Evolutionary conservation across 2,329 filamentous ascomycete genomes (phyloP).

Genomic region (Calonectria leucothoes): DNA sequence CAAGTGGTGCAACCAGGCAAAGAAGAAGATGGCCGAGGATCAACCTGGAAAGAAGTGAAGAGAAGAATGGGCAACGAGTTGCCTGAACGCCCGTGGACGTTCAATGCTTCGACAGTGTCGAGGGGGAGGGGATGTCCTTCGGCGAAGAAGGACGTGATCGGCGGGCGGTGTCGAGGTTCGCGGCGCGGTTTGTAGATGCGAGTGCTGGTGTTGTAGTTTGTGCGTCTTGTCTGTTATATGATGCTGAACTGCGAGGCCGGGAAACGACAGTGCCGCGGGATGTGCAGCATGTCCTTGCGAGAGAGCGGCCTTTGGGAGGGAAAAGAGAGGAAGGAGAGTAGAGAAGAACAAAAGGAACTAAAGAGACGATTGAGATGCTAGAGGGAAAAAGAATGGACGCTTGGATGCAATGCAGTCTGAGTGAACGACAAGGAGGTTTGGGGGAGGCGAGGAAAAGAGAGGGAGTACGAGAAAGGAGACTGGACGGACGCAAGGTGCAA

Average conservation of each 20-base stretch:
- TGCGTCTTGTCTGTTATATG: conserved; percentile 34
- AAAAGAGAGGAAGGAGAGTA: conserved; percentile 16
- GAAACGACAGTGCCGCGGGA: conserved; percentile 40
- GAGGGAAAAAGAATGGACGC: conserved; percentile 33
- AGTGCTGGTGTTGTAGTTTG: neutral
- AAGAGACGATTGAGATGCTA: conserved; percentile 21
- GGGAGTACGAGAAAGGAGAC: conserved; percentile 30
- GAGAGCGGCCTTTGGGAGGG: conserved; percentile 25
- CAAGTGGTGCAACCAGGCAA: conserved; percentile 43
- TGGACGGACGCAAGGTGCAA: conserved; percentile 29
- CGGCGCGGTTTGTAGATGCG: neutral
- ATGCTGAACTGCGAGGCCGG: conserved; percentile 39
- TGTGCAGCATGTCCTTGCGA: conserved; percentile 42
- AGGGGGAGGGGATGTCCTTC: conserved; percentile 5
- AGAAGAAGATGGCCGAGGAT: conserved; percentile 63
- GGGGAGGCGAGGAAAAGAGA: conserved; percentile 6
- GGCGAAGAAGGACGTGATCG: neutral
- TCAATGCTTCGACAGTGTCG: conserved; percentile 38
- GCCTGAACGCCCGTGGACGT: conserved; percentile 37
- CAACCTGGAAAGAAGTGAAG: conserved; percentile 60
- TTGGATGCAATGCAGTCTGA: conserved; percentile 32
- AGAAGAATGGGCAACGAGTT: conserved; percentile 36
- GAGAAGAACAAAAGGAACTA: conserved; percentile 22
- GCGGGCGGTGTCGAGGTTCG: neutral
- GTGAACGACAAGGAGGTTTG: conserved; percentile 23